Evolutionary conservation across 257 asterid species (phyloP).

Genomic region (Leonotis leonurus): DNA sequence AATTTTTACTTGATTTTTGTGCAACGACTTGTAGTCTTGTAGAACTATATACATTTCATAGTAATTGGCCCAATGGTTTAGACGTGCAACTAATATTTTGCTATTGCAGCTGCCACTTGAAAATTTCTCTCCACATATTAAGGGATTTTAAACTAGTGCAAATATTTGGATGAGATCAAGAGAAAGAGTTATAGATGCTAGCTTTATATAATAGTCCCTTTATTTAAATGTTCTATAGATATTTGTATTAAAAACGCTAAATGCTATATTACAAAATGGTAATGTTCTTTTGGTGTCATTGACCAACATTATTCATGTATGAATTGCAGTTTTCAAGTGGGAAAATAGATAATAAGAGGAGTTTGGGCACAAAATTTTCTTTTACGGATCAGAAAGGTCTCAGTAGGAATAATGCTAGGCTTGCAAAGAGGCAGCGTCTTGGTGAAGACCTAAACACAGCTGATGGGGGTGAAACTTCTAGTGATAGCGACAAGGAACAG

Average conservation of each 20-base stretch:
- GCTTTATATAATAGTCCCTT: not conserved
- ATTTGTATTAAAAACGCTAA: not conserved
- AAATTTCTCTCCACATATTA: not conserved
- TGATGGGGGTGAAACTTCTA: slow-evolving; percentile 60
- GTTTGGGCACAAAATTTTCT: slow-evolving; percentile 41
- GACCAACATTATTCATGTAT: slow-evolving; percentile 12
- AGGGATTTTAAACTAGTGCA: not conserved
- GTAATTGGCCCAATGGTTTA: not conserved
- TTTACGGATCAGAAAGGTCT: slow-evolving; percentile 45
- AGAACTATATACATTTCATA: not conserved
- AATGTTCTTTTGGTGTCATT: not conserved
- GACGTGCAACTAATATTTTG: not conserved
- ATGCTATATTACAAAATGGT: slow-evolving; percentile 2
- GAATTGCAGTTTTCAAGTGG: slow-evolving; percentile 61
- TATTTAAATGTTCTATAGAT: not conserved
- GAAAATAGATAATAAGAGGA: slow-evolving; percentile 47
- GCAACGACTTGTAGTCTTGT: not conserved
- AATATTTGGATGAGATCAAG: not conserved
- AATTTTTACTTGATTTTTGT: not conserved
- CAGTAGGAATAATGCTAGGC: slow-evolving; percentile 40
- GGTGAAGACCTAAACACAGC: slow-evolving; percentile 40
- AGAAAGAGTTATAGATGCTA: not conserved
- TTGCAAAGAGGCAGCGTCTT: slow-evolving; percentile 79
- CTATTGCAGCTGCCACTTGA: not conserved
- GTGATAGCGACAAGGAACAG: slow-evolving; percentile 86